A percentile compares a stretch with the other conserved stretches of the same genome.
These are phyloP conservation scores for Sporothrix variecibatus DNA, from an alignment of 2,329 filamentous ascomycete genomes.

Conservation along the genomic window DNA sequence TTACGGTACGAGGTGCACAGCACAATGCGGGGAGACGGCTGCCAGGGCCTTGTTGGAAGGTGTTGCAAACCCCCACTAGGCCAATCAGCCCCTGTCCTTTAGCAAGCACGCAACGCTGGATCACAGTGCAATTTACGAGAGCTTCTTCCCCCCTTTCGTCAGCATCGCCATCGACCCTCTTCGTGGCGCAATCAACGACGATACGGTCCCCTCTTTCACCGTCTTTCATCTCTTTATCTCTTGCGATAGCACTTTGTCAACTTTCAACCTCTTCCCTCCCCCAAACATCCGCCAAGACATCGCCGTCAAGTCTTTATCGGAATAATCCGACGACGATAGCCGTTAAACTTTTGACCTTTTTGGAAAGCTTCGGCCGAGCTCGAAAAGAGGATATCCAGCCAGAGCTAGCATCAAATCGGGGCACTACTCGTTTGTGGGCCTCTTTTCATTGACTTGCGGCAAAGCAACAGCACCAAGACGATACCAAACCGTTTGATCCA, in stretches of 20 bases:
- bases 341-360: neutral
- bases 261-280: neutral
- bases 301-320: neutral
- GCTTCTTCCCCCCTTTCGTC: neutral
- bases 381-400: neutral
- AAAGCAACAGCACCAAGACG: neutral
- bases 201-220: neutral
- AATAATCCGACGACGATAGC: neutral
- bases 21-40: conserved; percentile 1
- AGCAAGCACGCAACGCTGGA: conserved; percentile 27
- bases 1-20: neutral
- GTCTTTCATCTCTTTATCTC: neutral
- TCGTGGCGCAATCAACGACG: conserved; percentile 25
- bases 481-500: neutral
- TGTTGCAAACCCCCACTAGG: neutral
- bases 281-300: neutral
- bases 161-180: conserved; percentile 25
- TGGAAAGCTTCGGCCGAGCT: neutral
- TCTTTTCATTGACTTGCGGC: neutral
- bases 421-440: neutral
- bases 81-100: conserved; percentile 29
- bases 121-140: neutral
- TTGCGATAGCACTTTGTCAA: neutral
- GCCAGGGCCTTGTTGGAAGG: neutral
- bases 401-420: conserved; percentile 1